Base-by-base conservation (phyloP, 2,329 filamentous ascomycete species). In the Trichoderma koningiopsis region DNA sequence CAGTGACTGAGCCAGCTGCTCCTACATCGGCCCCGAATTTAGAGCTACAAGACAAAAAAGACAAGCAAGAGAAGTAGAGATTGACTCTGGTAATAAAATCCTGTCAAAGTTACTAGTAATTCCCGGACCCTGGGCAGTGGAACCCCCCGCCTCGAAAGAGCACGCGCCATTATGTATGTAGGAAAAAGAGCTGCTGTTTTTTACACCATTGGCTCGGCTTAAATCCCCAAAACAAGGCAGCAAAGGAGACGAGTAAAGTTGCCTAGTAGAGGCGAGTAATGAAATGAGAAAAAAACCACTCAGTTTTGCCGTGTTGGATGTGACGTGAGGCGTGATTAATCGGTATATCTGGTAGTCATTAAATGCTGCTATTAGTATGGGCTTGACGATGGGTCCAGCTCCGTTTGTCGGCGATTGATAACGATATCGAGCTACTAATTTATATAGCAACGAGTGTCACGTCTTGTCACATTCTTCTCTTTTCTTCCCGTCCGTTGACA, bases 361-460 rank as follows among this genome's bases (percentile, higher is more conserved):
- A 24, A 49, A 22, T 49, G 11, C 40, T 43, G 40, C 40, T 43
- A 11, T 49, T 49, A 49, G 22, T 49, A 24, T 49, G 47, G 53
- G 29, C 6, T 56, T 56, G 53, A n/a, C 53, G 40, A 62, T 64
- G 61, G 61, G 61, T 57, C 62, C 35, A n/a, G 62, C 62, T 65
- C 62, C 62, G 62, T 65, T 65, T 31, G 35, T 65, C 62, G 52
- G 62, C 62, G 52, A 19, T 35, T 57, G 49, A 29, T 64, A 64
- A 43, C 35, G 31, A 43, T 56, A 64, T 43, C 61, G 16, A 64
- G 33, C 53, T 55, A 33, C 53, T 55, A 33, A 64, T 47, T 57
- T 37, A 65, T 65, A 57, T 57, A 57, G 55, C 62, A 40, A 57
- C 62, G n/a, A 37, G 33, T 59, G 29, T 43, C 14, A 7, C 55